Evolutionary conservation across 768 basidiomycete species (phyloP), one percentile per base, ranked within the genome.

Genomic region (Piloderma croceum): DNA sequence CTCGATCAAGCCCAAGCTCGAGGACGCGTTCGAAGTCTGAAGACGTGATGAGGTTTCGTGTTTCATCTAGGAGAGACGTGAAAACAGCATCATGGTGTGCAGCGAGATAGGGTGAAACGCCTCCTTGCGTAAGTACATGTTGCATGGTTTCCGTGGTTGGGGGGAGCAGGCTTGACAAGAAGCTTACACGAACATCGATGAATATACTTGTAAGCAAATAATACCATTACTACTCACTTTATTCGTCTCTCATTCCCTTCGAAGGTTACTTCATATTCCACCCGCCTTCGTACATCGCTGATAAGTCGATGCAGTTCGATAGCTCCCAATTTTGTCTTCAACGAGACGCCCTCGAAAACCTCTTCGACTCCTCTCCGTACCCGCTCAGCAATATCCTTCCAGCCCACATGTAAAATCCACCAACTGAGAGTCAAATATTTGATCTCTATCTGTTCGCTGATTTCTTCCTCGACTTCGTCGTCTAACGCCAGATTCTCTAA

Each of bases 341-440:
- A 62, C 0, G 87, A 84, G n/a, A 94, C 81, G 2, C 91, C 93
- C 39, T 88, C 82, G 42, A 96, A 88, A 0, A 87, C 88, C 43
- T 83, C 82, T 51, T 89, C 82, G 1, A 92, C 89, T 0, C 76
- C 83, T 24, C 73, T 63, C 49, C 81, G 64, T 1, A 92, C 85
- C 27, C 87, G 67, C 47, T 79, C 78, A 0, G 76, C 79, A 0
- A 97, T 73, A 43, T 83, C 82, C 49, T 83, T 86, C 91, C 92
- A 94, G 0, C 93, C 91, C 3, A 90, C 83, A 54, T 96, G 82
- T 41, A 94, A 53, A 7, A 94, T 68, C 90, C 91, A 94, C 90
- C 91, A 97, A 27, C 81, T 87, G 50, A 93, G 74, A 0, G 86
- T 90, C 36, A 96, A 65, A 55, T 80, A 97, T 54, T 81, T 77